These are phyloP conservation scores for Halenospora varia DNA, from an alignment of 495 filamentous ascomycete species.

Conservation along the genomic window DNA sequence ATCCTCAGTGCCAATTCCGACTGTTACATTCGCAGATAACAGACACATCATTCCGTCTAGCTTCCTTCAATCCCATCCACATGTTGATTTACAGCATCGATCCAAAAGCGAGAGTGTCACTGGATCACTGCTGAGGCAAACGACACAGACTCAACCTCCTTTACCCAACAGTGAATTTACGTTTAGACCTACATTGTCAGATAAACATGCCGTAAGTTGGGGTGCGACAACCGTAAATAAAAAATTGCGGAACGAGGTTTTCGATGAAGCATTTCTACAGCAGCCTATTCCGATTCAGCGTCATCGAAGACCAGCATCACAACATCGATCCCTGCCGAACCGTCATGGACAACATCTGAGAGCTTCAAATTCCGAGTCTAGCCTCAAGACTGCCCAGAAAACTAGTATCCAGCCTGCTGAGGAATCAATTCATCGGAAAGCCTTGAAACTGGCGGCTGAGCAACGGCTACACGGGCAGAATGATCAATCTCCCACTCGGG, in stretches of 20 bases:
- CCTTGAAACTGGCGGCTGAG: conserved; percentile 22
- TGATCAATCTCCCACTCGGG: neutral
- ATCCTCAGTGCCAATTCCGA: conserved; percentile 58
- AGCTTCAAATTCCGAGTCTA: conserved; percentile 23
- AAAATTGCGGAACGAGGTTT: conserved; percentile 82
- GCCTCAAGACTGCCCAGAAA: conserved; percentile 19
- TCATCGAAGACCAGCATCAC: conserved; percentile 56
- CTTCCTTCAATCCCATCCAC: conserved; percentile 46
- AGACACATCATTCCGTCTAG: conserved; percentile 89
- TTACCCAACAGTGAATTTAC: neutral
- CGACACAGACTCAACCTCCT: neutral
- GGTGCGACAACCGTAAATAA: conserved; percentile 94
- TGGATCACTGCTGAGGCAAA: neutral
- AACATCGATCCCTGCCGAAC: conserved; percentile 53
- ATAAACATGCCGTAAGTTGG: conserved; percentile 69
- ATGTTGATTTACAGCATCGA: conserved; percentile 10
- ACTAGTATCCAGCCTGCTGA: conserved; percentile 8
- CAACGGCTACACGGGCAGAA: conserved; percentile 1
- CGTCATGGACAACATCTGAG: conserved; percentile 21
- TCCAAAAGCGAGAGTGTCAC: conserved; percentile 16
- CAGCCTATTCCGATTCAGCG: conserved; percentile 62
- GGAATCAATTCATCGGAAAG: conserved; percentile 23
- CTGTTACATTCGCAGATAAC: conserved; percentile 94
- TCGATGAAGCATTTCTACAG: conserved; percentile 89
- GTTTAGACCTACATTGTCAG: conserved; percentile 38